Evolutionary conservation across 2,329 filamentous ascomycete species (phyloP).

Genomic region (Sporothrix luriei): DNA sequence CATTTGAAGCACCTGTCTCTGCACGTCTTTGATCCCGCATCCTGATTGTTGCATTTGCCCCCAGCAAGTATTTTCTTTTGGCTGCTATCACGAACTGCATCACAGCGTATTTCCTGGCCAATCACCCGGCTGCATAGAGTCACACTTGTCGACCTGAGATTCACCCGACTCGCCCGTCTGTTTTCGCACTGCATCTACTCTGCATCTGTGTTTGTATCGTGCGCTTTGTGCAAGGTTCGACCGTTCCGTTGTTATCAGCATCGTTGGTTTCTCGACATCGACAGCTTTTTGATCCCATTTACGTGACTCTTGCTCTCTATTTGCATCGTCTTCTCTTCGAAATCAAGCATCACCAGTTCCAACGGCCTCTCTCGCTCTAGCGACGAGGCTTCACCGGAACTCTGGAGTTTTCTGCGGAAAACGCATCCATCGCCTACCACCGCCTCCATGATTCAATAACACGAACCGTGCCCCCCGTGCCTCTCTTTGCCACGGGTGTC

Average conservation of each 20-base stretch:
- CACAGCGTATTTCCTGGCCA: not conserved
- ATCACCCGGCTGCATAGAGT: not conserved
- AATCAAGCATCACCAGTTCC: not conserved
- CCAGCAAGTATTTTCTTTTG: not conserved
- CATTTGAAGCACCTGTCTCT: not conserved
- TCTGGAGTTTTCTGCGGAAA: conserved; percentile 32
- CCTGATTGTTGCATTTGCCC: not conserved
- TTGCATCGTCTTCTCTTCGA: not conserved
- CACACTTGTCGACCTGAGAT: not conserved
- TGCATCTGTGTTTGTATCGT: conserved; percentile 4
- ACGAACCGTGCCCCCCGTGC: conserved; percentile 37
- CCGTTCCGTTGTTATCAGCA: conserved; percentile 8
- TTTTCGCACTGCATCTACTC: conserved; percentile 2
- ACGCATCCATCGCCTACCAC: not conserved
- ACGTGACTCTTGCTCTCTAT: not conserved
- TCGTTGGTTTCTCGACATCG: not conserved
- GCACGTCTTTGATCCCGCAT: not conserved
- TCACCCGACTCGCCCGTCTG: not conserved
- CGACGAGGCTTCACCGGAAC: conserved; percentile 26
- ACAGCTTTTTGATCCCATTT: not conserved
- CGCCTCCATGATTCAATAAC: conserved; percentile 52
- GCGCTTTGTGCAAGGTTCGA: conserved; percentile 1
- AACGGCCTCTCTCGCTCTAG: conserved; percentile 7
- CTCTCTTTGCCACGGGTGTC: conserved; percentile 25
- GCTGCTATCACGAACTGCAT: conserved; percentile 18